phyloP scores from a whole-genome alignment of 2,329 filamentous ascomycete genomes.

The Sporothrix brunneoviolacea region DNA sequence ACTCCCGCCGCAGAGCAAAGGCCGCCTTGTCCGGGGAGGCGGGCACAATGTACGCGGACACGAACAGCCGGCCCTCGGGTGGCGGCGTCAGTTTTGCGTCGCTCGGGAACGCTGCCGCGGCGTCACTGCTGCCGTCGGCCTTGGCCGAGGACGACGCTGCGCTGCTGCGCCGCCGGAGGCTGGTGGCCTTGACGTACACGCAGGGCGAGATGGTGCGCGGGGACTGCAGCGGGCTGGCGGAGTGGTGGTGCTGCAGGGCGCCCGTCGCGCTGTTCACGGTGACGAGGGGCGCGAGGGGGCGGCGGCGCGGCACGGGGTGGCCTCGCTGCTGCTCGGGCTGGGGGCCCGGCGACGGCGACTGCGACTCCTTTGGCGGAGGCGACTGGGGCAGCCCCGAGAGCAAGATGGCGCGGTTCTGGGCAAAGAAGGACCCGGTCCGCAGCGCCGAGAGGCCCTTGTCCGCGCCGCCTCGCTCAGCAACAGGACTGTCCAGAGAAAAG shows the following conservation, averaged over 20 bases:
- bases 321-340: background rate
- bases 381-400: slow-evolving; percentile 13
- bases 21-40: slow-evolving; percentile 34
- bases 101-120: background rate
- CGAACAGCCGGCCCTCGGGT: slow-evolving; percentile 24
- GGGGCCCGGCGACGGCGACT: background rate
- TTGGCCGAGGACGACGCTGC: background rate
- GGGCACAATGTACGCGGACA: slow-evolving; percentile 40
- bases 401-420: slow-evolving; percentile 17
- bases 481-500: slow-evolving; percentile 12
- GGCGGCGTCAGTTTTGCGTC: slow-evolving; percentile 6
- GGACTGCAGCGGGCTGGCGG: slow-evolving; percentile 7
- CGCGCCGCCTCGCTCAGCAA: background rate
- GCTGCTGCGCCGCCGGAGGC: background rate
- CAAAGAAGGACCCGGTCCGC: slow-evolving; percentile 7
- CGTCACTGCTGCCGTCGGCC: background rate
- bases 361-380: slow-evolving; percentile 1
- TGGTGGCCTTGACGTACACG: slow-evolving; percentile 16
- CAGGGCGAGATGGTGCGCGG: slow-evolving; percentile 16
- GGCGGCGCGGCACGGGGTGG: background rate
- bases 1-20: slow-evolving; percentile 43
- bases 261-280: background rate
- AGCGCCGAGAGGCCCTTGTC: background rate
- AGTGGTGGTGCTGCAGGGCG: background rate
- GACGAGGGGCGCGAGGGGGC: slow-evolving; percentile 13